These are phyloP conservation scores for Neofusicoccum ribis DNA, from an alignment of 2,329 filamentous ascomycete species.

Conservation along the genomic window DNA sequence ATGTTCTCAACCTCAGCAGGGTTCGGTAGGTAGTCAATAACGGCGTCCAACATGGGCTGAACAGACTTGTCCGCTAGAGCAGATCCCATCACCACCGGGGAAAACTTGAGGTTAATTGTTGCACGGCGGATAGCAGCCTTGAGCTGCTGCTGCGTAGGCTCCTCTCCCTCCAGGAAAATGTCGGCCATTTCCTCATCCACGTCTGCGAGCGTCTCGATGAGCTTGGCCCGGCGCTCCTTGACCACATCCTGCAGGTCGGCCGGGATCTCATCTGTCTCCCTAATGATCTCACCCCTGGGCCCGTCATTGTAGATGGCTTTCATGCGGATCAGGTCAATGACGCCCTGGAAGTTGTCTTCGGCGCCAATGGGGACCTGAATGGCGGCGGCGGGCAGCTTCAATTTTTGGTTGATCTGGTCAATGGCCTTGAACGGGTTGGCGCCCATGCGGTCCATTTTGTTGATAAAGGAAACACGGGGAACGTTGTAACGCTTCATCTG, in stretches of 20 bases:
- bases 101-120: slow-evolving; percentile 87
- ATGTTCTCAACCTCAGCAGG: slow-evolving; percentile 85
- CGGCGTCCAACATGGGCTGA: slow-evolving; percentile 94
- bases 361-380: slow-evolving; percentile 91
- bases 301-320: slow-evolving; percentile 92
- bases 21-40: slow-evolving; percentile 94
- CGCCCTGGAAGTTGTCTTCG: slow-evolving; percentile 88
- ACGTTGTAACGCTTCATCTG: slow-evolving; percentile 99
- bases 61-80: slow-evolving; percentile 92
- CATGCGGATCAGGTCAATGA: slow-evolving; percentile 91
- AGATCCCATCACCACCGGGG: slow-evolving; percentile 93
- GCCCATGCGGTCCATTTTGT: slow-evolving; percentile 99
- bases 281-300: slow-evolving; percentile 70
- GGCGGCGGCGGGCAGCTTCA: slow-evolving; percentile 88
- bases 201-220: slow-evolving; percentile 94
- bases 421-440: slow-evolving; percentile 97
- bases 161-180: slow-evolving; percentile 84
- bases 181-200: slow-evolving; percentile 98
- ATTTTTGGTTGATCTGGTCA: slow-evolving; percentile 95
- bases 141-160: slow-evolving; percentile 78
- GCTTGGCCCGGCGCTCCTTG: slow-evolving; percentile 76
- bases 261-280: slow-evolving; percentile 77
- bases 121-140: slow-evolving; percentile 88
- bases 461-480: slow-evolving; percentile 92
- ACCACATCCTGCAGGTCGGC: slow-evolving; percentile 74